These are phyloP conservation scores for Nigrospora osmanthi DNA, from an alignment of 2,329 filamentous ascomycete species.

Conservation along the genomic window DNA sequence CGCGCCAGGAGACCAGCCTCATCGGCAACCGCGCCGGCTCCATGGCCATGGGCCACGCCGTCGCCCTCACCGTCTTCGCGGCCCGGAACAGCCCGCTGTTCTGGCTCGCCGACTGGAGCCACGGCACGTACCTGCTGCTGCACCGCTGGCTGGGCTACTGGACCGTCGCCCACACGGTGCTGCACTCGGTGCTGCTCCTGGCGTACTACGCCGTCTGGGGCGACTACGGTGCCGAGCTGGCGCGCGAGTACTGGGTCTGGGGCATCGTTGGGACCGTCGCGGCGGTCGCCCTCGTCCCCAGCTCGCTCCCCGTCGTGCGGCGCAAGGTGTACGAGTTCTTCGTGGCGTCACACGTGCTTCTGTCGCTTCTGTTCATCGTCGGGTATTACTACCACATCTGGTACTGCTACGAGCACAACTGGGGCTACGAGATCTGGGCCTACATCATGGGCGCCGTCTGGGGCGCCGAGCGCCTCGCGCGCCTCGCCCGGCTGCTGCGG, in stretches of 20 bases:
- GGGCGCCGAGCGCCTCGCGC: not conserved
- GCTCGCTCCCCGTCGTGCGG: not conserved
- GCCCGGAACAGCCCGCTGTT: conserved; percentile 26
- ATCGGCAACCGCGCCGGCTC: conserved; percentile 19
- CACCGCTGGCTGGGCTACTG: conserved; percentile 26
- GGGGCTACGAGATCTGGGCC: not conserved
- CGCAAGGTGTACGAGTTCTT: not conserved
- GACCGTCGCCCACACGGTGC: conserved; percentile 12
- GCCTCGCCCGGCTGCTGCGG: not conserved
- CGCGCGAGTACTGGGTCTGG: conserved; percentile 23
- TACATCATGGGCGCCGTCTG: not conserved
- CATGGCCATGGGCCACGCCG: conserved; percentile 24
- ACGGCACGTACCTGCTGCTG: conserved; percentile 25
- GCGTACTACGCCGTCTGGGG: conserved; percentile 15
- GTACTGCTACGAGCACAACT: not conserved
- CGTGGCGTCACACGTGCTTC: not conserved
- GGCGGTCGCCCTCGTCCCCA: not conserved
- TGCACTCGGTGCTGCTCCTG: conserved; percentile 25
- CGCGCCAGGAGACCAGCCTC: conserved; percentile 3
- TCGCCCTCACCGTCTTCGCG: conserved; percentile 23
- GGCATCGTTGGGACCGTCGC: conserved; percentile 7
- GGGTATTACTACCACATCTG: not conserved
- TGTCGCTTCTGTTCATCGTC: not conserved
- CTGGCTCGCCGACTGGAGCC: conserved; percentile 26
- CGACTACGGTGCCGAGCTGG: conserved; percentile 15